These are phyloP conservation scores for Mycena leptocephala DNA, from an alignment of 768 basidiomycete genomes.

Conservation along the genomic window DNA sequence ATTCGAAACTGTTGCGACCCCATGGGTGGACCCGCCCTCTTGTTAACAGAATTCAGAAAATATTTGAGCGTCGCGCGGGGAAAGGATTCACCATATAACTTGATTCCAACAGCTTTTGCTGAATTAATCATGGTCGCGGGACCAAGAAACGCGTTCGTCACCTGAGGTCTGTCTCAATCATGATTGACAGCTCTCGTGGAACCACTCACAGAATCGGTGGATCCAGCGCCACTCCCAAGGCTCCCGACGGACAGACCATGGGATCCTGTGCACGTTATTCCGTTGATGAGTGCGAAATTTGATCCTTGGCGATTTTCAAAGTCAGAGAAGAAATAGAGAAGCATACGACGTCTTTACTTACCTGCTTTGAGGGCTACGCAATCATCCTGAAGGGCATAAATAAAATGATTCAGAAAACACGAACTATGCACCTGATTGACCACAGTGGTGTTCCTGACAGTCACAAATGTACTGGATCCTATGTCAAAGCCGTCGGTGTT, in stretches of 20 bases:
- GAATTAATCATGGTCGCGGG: slow-evolving; percentile 50
- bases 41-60: too few species aligned
- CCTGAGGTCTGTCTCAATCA: too few species aligned
- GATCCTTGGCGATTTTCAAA: too few species aligned
- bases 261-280: slow-evolving; percentile 50
- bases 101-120: slow-evolving; percentile 51
- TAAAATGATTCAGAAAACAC: too few species aligned
- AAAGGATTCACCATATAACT: too few species aligned
- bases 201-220: slow-evolving; percentile 32
- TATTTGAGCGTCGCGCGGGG: too few species aligned
- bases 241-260: slow-evolving; percentile 51
- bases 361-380: slow-evolving; percentile 51
- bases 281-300: slow-evolving; percentile 45
- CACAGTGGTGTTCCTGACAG: slow-evolving; percentile 45
- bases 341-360: too few species aligned
- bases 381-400: slow-evolving; percentile 42
- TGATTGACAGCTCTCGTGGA: neutral
- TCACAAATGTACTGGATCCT: slow-evolving; percentile 46
- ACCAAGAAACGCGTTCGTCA: slow-evolving; percentile 45
- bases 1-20: slow-evolving; percentile 48
- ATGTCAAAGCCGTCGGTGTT: slow-evolving; percentile 53
- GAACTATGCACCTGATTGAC: slow-evolving; percentile 42
- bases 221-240: slow-evolving; percentile 35
- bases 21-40: slow-evolving; percentile 47
- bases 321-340: too few species aligned